Conservation (phyloP, 306 rosid species). For the Corylus americana region DNA sequence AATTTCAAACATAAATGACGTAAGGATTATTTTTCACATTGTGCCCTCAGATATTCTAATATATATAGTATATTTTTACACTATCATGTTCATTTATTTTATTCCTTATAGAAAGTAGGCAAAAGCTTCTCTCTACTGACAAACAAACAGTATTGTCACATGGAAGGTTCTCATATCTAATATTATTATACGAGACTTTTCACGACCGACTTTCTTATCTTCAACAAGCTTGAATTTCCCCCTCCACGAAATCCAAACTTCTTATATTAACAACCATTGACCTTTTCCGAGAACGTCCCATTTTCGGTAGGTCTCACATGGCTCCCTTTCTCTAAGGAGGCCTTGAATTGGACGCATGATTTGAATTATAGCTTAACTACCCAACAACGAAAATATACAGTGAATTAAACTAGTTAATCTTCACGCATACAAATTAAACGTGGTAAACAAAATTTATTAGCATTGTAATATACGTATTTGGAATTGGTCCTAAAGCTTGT, state of each 20-base stretch:
- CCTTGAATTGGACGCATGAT: constrained; percentile 24
- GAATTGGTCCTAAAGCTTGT: too few species aligned
- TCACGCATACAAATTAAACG: not conserved
- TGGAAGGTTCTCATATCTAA: constrained; percentile 5
- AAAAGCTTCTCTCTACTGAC: not conserved
- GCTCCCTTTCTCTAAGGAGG: not conserved
- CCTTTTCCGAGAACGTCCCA: constrained; percentile 34
- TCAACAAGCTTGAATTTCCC: constrained; percentile 32
- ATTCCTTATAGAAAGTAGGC: not conserved
- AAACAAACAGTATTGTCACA: not conserved
- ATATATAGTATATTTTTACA: too few species aligned
- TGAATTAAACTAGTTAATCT: constrained; percentile 9
- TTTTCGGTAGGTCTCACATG: constrained; percentile 15
- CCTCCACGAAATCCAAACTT: constrained; percentile 18
- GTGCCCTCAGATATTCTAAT: too few species aligned
- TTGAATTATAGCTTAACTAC: constrained; percentile 30
- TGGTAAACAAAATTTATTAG: too few species aligned
- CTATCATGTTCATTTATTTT: too few species aligned
- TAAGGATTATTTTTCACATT: too few species aligned
- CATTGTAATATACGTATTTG: too few species aligned
- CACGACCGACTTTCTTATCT: constrained; percentile 11
- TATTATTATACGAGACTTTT: constrained; percentile 8
- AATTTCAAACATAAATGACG: not conserved
- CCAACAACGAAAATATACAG: constrained; percentile 13
- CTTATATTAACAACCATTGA: constrained; percentile 38